Evolutionary conservation across 2,329 filamentous ascomycete species (phyloP).

Genomic region (Dactylellina sp.): DNA sequence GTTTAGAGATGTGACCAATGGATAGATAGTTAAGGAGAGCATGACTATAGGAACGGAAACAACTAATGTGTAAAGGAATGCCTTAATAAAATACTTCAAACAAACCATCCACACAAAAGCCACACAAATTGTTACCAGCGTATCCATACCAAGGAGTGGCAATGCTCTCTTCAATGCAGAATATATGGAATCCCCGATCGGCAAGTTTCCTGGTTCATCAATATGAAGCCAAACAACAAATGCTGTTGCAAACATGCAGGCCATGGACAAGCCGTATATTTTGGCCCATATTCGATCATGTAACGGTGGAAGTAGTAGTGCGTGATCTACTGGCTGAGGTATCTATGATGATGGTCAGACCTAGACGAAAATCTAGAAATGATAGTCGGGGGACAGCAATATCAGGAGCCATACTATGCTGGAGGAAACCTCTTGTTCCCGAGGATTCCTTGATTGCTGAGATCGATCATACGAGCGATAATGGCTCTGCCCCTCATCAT

Average conservation of each 20-base stretch:
- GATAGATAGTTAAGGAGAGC: slow-evolving; percentile 89
- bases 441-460: slow-evolving; percentile 73
- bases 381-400: not conserved
- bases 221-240: slow-evolving; percentile 92
- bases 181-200: slow-evolving; percentile 92
- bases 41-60: slow-evolving; percentile 87
- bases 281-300: slow-evolving; percentile 94
- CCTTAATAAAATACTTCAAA: slow-evolving; percentile 85
- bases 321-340: slow-evolving; percentile 61
- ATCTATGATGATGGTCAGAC: slow-evolving; percentile 51
- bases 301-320: slow-evolving; percentile 72
- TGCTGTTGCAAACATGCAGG: slow-evolving; percentile 86
- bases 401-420: slow-evolving; percentile 67
- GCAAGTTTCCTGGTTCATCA: slow-evolving; percentile 73
- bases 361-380: slow-evolving; percentile 7
- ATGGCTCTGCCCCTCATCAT: slow-evolving; percentile 9
- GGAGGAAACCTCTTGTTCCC: slow-evolving; percentile 71
- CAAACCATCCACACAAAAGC: slow-evolving; percentile 91
- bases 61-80: slow-evolving; percentile 82
- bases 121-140: slow-evolving; percentile 86
- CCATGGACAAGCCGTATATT: slow-evolving; percentile 85
- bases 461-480: slow-evolving; percentile 72
- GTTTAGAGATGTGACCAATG: slow-evolving; percentile 88
- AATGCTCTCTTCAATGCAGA: slow-evolving; percentile 87
- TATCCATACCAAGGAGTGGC: slow-evolving; percentile 89